Evolutionary conservation across 1,284 basidiomycete species (phyloP).

Genomic region (Puccinia coronata): DNA sequence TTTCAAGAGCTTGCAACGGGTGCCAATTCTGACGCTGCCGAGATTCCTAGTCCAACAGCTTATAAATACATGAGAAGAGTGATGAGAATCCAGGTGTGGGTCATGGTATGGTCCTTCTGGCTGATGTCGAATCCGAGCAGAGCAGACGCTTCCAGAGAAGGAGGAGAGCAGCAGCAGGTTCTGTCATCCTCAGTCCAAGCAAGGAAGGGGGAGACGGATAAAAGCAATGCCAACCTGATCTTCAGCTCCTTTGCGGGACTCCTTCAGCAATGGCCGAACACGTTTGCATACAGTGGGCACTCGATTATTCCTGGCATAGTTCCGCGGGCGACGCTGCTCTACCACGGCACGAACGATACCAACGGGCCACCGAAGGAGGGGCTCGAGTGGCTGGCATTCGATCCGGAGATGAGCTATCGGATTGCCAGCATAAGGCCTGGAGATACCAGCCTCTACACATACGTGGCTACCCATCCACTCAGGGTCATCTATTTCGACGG

Average conservation of each 20-base stretch:
- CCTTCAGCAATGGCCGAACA: constrained; percentile 65
- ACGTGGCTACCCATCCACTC: constrained; percentile 59
- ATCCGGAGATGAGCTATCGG: constrained; percentile 61
- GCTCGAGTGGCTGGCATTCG: constrained; percentile 61
- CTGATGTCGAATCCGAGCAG: neutral
- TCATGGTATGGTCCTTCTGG: too few relatives aligned
- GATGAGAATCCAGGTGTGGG: too few relatives aligned
- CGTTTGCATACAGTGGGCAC: constrained; percentile 64
- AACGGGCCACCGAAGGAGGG: constrained; percentile 58
- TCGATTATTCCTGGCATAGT: constrained; percentile 61
- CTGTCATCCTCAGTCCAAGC: neutral
- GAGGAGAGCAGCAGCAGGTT: neutral
- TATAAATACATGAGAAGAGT: too few relatives aligned
- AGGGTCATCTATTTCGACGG: constrained; percentile 63
- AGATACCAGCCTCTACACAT: constrained; percentile 57
- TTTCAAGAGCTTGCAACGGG: too few relatives aligned
- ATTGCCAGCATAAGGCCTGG: neutral
- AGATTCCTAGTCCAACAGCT: too few relatives aligned
- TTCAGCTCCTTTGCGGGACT: constrained; percentile 62
- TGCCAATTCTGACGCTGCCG: too few relatives aligned
- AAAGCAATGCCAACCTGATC: constrained; percentile 53
- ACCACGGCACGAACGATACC: constrained; percentile 58
- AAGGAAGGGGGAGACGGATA: neutral
- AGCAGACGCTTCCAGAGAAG: neutral
- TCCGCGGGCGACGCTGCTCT: constrained; percentile 61